Conservation (phyloP, 1,284 basidiomycete genomes). For the Anthracocystis panici-leucophaei region DNA sequence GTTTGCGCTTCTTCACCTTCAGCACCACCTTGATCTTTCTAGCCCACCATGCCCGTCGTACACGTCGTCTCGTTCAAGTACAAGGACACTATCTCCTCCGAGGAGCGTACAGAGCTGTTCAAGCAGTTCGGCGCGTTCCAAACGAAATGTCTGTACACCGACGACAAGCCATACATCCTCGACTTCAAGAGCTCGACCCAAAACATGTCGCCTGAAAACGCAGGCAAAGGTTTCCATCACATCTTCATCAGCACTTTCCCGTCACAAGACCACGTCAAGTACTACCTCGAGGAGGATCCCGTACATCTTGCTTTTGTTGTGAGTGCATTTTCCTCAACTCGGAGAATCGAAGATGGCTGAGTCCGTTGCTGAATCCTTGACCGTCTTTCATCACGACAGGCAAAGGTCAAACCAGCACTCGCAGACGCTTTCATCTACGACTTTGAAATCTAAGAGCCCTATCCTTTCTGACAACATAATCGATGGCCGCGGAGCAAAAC, state of each 20-base stretch:
- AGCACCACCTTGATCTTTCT: neutral
- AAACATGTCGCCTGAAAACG: conserved; percentile 44
- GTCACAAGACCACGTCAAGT: conserved; percentile 30
- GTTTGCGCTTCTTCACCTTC: neutral
- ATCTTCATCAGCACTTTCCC: conserved; percentile 55
- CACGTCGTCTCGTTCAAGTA: conserved; percentile 58
- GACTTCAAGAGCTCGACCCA: conserved; percentile 46
- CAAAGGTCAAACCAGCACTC: conserved; percentile 35
- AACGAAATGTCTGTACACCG: conserved; percentile 16
- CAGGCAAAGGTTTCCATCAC: conserved; percentile 53
- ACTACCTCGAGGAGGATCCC: conserved; percentile 51
- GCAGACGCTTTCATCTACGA: conserved; percentile 51
- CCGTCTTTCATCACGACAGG: conserved; percentile 12
- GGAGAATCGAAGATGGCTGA: neutral
- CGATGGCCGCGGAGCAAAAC: neutral
- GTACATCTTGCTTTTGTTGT: conserved; percentile 48
- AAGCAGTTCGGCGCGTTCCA: conserved; percentile 35
- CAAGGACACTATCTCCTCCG: conserved; percentile 25
- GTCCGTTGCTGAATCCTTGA: neutral
- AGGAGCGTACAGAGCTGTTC: conserved; percentile 27
- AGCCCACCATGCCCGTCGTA: conserved; percentile 37
- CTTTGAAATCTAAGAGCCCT: conserved; percentile 30
- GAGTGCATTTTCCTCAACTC: conserved; percentile 7
- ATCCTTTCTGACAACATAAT: neutral
- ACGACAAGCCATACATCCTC: conserved; percentile 46